Percentiles rank a stretch among this genome's conserved stretches.
phyloP scores from a whole-genome alignment of 169 alveolate species.

The Miamiensis avidus region DNA sequence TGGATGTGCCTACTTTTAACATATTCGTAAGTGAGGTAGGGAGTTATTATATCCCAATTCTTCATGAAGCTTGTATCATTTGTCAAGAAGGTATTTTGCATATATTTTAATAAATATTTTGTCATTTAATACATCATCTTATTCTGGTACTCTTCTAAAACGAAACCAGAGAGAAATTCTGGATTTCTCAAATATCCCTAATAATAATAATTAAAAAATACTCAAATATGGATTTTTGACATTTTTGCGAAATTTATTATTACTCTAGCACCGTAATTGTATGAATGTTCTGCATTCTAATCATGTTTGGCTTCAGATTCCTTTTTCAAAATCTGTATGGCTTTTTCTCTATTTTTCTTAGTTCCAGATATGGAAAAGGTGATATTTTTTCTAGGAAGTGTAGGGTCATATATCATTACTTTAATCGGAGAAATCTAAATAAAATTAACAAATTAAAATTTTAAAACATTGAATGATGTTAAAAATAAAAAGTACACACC shows the following conservation, averaged over 20 bases:
- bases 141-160: slow-evolving; percentile 35
- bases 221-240: not conserved
- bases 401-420: slow-evolving; percentile 37
- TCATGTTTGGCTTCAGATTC: not conserved
- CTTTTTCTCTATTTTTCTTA: slow-evolving; percentile 12
- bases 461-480: not conserved
- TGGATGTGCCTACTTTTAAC: slow-evolving; percentile 50
- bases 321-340: slow-evolving; percentile 19
- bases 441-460: no score
- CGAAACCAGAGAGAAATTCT: not conserved
- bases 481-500: not conserved
- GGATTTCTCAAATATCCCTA: no score
- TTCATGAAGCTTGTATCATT: slow-evolving; percentile 49
- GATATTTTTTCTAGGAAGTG: slow-evolving; percentile 48
- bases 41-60: slow-evolving; percentile 50
- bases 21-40: slow-evolving; percentile 20
- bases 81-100: slow-evolving; percentile 45
- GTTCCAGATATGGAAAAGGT: slow-evolving; percentile 32
- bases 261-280: no score
- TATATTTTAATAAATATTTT: slow-evolving; percentile 45
- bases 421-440: not conserved
- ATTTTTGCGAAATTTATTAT: no score
- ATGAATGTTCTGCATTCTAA: no score
- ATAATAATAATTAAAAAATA: not conserved
- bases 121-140: slow-evolving; percentile 47